These are phyloP conservation scores for Parsonsia alboflavescens DNA, from an alignment of 257 asterid species.

Conservation along the genomic window DNA sequence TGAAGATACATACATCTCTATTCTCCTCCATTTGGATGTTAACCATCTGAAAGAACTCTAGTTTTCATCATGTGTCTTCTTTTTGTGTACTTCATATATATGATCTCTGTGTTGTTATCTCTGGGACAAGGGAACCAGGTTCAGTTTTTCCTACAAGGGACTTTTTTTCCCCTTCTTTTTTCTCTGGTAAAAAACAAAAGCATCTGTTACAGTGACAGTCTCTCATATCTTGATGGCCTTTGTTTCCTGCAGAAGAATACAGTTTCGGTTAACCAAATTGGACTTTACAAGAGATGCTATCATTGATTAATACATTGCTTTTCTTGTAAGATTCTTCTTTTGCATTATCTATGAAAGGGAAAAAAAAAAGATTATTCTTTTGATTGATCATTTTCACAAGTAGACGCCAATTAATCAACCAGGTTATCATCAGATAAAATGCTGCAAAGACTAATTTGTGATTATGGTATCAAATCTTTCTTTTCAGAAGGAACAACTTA, in stretches of 20 bases:
- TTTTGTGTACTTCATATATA: neutral
- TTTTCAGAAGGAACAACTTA: neutral
- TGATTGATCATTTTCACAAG: neutral
- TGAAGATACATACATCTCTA: neutral
- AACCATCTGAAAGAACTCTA: constrained; percentile 3
- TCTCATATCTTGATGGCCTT: constrained; percentile 1
- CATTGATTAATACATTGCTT: constrained; percentile 10
- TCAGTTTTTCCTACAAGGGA: neutral
- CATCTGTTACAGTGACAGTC: neutral
- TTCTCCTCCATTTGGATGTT: constrained; percentile 30
- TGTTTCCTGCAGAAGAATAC: neutral
- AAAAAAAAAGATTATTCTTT: constrained; percentile 7
- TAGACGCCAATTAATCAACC: neutral
- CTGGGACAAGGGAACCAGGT: constrained; percentile 9
- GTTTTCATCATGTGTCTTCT: neutral
- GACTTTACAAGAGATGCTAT: neutral
- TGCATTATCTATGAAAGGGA: too few species aligned
- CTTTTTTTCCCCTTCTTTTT: neutral
- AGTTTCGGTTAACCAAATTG: constrained; percentile 12
- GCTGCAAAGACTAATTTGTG: neutral
- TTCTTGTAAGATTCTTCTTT: constrained; percentile 20
- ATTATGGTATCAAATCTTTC: neutral
- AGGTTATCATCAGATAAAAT: neutral
- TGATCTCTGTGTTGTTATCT: neutral
- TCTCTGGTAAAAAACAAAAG: neutral